Evolutionary conservation across 345 rosid species (phyloP).

Genomic region (Populus euphratica): DNA sequence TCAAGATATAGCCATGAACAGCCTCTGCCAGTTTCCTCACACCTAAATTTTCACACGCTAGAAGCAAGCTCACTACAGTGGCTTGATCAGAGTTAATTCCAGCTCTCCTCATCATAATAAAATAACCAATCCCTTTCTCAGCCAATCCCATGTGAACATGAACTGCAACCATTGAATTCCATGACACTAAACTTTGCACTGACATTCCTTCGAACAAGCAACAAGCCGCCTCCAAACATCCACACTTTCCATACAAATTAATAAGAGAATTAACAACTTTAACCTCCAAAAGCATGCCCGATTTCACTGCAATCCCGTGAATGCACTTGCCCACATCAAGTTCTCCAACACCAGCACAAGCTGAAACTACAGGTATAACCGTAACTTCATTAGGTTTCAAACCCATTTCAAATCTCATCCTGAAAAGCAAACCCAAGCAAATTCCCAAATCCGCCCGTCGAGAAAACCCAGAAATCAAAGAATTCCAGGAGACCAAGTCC

Average conservation of each 20-base stretch:
- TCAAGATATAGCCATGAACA: conserved; percentile 42
- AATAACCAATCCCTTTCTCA: conserved; percentile 38
- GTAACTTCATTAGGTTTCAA: conserved; percentile 52
- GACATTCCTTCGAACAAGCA: conserved; percentile 43
- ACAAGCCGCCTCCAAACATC: conserved; percentile 35
- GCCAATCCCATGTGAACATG: conserved; percentile 37
- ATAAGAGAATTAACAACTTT: conserved; percentile 54
- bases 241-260: conserved; percentile 56
- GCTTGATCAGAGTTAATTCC: conserved; percentile 54
- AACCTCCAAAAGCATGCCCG: conserved; percentile 41
- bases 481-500: conserved; percentile 70
- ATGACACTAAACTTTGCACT: conserved; percentile 47
- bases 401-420: conserved; percentile 39
- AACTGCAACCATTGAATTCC: conserved; percentile 57
- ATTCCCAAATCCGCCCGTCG: conserved; percentile 30
- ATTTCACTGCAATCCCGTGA: conserved; percentile 55
- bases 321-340: conserved; percentile 41
- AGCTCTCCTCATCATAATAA: conserved; percentile 42
- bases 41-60: conserved; percentile 53
- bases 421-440: conserved; percentile 34
- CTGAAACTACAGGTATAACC: conserved; percentile 49
- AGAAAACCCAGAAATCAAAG: conserved; percentile 50
- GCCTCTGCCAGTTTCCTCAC: conserved; percentile 42
- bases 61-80: conserved; percentile 42
- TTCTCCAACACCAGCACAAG: conserved; percentile 38